phyloP scores from a whole-genome alignment of 495 filamentous ascomycete species.

The Penicillium paradoxum region DNA sequence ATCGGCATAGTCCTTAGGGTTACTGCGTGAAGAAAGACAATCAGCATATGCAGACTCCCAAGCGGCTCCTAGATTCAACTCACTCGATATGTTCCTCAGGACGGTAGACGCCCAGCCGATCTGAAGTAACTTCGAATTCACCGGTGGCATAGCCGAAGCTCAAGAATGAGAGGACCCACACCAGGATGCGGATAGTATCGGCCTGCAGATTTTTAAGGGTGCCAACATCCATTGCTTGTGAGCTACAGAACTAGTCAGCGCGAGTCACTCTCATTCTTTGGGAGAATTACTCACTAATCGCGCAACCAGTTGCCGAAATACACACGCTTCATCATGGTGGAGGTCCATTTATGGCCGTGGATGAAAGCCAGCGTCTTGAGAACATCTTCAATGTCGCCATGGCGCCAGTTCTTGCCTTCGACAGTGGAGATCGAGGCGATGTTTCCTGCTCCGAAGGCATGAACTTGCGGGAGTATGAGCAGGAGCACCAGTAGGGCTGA shows the following conservation, averaged over 20 bases:
- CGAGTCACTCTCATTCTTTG: neutral
- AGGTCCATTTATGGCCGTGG: constrained; percentile 90
- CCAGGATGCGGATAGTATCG: constrained; percentile 83
- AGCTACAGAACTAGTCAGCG: constrained; percentile 45
- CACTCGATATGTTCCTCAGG: constrained; percentile 90
- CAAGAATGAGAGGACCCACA: constrained; percentile 89
- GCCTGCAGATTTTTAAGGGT: constrained; percentile 85
- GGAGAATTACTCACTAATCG: constrained; percentile 35
- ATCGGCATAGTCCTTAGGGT: constrained; percentile 88
- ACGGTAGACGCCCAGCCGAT: constrained; percentile 85
- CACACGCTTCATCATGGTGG: constrained; percentile 78
- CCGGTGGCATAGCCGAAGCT: constrained; percentile 94
- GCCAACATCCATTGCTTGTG: constrained; percentile 87
- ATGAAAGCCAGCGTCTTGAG: constrained; percentile 85
- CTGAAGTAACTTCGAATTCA: constrained; percentile 93
- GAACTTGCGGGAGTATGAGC: constrained; percentile 44
- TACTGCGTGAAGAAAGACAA: constrained; percentile 33
- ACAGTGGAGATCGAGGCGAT: constrained; percentile 91
- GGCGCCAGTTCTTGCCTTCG: constrained; percentile 93
- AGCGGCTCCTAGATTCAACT: constrained; percentile 5
- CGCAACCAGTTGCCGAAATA: constrained; percentile 73
- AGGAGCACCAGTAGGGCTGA: constrained; percentile 50
- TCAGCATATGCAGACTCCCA: neutral
- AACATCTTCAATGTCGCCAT: constrained; percentile 96
- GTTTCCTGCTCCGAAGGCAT: constrained; percentile 89